phyloP scores from a whole-genome alignment of 805 yeast genomes.

The Saccharomycopsis sp. region DNA sequence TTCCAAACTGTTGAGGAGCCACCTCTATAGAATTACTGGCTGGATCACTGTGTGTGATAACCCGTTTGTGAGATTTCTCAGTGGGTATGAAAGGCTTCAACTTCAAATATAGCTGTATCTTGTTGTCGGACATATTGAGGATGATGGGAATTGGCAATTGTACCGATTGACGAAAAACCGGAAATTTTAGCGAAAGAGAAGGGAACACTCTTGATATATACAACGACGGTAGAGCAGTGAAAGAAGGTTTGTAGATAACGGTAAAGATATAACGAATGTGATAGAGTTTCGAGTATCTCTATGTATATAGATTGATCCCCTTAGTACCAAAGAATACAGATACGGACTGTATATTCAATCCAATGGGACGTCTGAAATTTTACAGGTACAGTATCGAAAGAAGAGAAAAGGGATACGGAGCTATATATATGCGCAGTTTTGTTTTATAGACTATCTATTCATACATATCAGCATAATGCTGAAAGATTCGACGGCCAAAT shows the following conservation, averaged over 20 bases:
- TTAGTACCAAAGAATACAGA: not conserved
- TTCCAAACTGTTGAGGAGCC: not conserved
- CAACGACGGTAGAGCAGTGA: not conserved
- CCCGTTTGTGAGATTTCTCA: not conserved
- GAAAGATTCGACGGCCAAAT: not conserved
- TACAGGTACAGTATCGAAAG: too few relatives aligned
- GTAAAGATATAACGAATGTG: not conserved
- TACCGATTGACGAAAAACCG: too few relatives aligned
- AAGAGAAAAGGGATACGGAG: not conserved
- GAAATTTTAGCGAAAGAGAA: not conserved
- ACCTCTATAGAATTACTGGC: slow-evolving; percentile 1
- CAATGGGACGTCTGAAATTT: not conserved
- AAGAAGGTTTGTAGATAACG: not conserved
- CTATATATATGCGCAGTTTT: not conserved
- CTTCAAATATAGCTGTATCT: slow-evolving; percentile 13
- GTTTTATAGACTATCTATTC: not conserved
- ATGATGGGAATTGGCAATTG: not conserved
- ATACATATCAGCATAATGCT: not conserved
- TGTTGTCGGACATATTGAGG: slow-evolving; percentile 4
- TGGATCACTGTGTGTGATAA: not conserved
- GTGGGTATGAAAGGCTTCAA: slow-evolving; percentile 6
- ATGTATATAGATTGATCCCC: not conserved
- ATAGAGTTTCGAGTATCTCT: not conserved
- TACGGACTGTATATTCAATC: not conserved
- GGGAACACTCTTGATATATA: not conserved